These are phyloP conservation scores for Pythium aristosporum DNA, from an alignment of 352 stramenopile species.

Conservation along the genomic window DNA sequence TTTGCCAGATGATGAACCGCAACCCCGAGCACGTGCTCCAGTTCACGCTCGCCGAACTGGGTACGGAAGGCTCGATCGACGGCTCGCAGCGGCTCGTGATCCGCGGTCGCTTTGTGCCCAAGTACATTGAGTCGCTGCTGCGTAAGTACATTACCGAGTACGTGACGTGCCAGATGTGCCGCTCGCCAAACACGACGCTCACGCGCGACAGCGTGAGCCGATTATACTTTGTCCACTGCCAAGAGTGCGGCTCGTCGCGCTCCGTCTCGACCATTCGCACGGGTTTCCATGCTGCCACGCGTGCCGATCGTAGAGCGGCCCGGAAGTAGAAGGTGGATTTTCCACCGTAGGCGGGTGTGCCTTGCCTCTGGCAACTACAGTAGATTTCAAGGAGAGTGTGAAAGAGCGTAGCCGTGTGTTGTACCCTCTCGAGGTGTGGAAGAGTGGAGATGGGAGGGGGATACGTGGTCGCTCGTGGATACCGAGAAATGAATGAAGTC, in stretches of 20 bases:
- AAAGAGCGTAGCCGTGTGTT: not conserved
- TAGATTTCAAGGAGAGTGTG: not conserved
- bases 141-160: slow-evolving; percentile 99
- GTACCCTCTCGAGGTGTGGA: too few relatives aligned
- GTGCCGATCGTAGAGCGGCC: slow-evolving; percentile 80
- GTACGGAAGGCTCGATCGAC: slow-evolving; percentile 99
- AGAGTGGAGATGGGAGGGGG: too few relatives aligned
- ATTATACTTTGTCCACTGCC: slow-evolving; percentile 98
- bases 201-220: slow-evolving; percentile 95
- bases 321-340: slow-evolving; percentile 59
- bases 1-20: slow-evolving; percentile 98
- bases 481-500: too few relatives aligned
- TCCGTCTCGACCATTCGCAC: slow-evolving; percentile 97
- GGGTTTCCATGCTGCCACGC: slow-evolving; percentile 96
- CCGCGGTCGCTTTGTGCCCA: slow-evolving; percentile 96
- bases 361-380: not conserved
- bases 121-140: slow-evolving; percentile 99
- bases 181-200: slow-evolving; percentile 97
- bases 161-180: slow-evolving; percentile 99
- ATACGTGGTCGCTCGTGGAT: too few relatives aligned
- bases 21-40: slow-evolving; percentile 98
- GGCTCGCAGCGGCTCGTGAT: slow-evolving; percentile 98
- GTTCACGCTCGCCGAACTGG: slow-evolving; percentile 99
- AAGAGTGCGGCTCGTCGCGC: slow-evolving; percentile 95
- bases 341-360: not conserved